Percentiles rank a stretch among this genome's conserved stretches.
Conservation (phyloP, 345 rosid species). For the Citrus sp. region DNA sequence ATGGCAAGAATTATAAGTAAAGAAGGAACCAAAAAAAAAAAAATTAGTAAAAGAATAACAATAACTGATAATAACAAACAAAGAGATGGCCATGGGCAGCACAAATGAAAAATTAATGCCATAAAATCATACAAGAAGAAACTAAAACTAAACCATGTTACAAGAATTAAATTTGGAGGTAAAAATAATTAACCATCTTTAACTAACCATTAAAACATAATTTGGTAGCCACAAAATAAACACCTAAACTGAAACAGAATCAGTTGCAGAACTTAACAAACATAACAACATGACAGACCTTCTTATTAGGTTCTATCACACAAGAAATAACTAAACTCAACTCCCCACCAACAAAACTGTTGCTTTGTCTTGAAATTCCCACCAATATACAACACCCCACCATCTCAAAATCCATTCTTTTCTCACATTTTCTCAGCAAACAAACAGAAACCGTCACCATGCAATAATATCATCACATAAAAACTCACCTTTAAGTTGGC, state of each 20-base stretch:
- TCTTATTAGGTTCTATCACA: not conserved
- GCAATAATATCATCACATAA: not conserved
- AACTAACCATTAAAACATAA: conserved; percentile 12
- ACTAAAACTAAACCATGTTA: not conserved
- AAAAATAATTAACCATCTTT: conserved; percentile 1
- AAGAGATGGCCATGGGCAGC: not conserved
- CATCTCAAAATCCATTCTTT: conserved; percentile 18
- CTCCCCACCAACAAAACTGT: not conserved
- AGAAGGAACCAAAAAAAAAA: not conserved
- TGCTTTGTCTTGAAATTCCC: not conserved
- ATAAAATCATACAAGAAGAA: not conserved
- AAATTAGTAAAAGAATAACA: not conserved
- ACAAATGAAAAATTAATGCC: not conserved
- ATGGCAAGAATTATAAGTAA: not conserved
- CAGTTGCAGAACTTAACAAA: conserved; percentile 31
- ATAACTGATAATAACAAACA: not conserved
- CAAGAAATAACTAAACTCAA: not conserved
- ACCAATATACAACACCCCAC: conserved; percentile 6
- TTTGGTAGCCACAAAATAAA: conserved; percentile 6
- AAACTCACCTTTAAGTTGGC: conserved; percentile 18
- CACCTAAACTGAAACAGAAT: conserved; percentile 25
- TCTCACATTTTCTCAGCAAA: conserved; percentile 30
- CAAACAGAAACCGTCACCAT: conserved; percentile 17
- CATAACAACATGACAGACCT: conserved; percentile 17
- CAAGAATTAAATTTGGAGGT: conserved; percentile 13